Evolutionary conservation across 164 flowering plant species (phyloP), one percentile per base, ranked within the genome.

Genomic region (Aristolochia fimbriata): DNA sequence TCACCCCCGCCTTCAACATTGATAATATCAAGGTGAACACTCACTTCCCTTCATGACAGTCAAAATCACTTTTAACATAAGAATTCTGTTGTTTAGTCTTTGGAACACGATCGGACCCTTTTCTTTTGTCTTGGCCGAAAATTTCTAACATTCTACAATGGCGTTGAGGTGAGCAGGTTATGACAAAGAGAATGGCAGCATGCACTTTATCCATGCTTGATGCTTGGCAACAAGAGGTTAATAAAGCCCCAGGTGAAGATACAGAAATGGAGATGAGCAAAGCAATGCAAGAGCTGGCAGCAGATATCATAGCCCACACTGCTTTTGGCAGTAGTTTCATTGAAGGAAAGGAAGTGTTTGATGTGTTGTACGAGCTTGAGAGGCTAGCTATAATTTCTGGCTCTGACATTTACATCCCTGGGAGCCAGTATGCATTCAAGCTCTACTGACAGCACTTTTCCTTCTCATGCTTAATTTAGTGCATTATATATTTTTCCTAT

Each of bases 301-400:
- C 63, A 15, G 74, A 76, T 55, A 68, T 76, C n/a, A 73, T 76
- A 13, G 61, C 79, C 12, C 72, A 60, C 33, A 76, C 74, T 19
- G 70, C 79, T 19, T 76, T 76, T 27, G 73, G 77, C 0, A 68
- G 66, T n/a, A 68, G 72, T 65, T 73, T 48, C 65, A n/a, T 22
- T 1, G 61, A 70, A 55, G 79, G 76, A 45, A 73, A 52, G 55
- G 74, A 65, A 24, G 66, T 68, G 8, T 72, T 73, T 41, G 25
- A 65, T 43, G 72, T 71, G 19, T 70, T 70, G 47, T 19, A 27
- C 21, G 74, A 72, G 68, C 74, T 72, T 27, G 63, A 56, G n/a
- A 19, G 8, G 12, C 61, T 50, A 24, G 66, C 55, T 24, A 51
- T 47, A 17, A 65, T 64, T 37, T 20, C 68, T 2, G 24, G 1